Evolutionary conservation across 768 basidiomycete genomes (phyloP).

Genomic region (Mrakia hoshinonis): DNA sequence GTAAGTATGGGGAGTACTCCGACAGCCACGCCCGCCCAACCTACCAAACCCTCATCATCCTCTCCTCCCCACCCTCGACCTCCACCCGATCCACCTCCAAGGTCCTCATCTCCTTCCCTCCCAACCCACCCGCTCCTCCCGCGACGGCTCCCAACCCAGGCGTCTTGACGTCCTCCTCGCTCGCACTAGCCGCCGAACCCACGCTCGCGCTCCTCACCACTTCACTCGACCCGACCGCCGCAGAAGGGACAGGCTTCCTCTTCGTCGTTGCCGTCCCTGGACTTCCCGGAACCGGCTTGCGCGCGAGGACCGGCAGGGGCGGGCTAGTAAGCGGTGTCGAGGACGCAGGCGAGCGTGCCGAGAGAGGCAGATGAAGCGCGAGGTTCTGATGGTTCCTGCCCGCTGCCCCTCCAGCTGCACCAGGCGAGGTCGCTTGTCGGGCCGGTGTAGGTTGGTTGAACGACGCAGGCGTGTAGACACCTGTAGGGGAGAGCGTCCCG

Average conservation of each 20-base stretch:
- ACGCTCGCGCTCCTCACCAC: background rate
- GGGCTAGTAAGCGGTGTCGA: background rate
- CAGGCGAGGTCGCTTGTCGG: background rate
- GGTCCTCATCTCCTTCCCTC: background rate
- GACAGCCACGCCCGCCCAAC: background rate
- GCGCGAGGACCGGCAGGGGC: background rate
- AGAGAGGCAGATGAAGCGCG: background rate
- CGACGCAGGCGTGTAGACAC: background rate
- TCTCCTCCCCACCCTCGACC: background rate
- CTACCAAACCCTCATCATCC: background rate
- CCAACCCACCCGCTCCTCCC: background rate
- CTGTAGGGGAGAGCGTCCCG: background rate
- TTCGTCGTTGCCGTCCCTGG: background rate
- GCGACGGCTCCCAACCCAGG: background rate
- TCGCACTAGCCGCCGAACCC: too few species aligned
- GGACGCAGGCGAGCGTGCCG: background rate
- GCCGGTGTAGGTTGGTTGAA: background rate
- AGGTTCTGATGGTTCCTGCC: background rate
- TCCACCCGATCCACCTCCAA: conserved; percentile 1
- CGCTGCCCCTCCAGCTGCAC: background rate
- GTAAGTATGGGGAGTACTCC: too few species aligned
- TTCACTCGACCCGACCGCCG: background rate
- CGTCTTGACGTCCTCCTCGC: background rate
- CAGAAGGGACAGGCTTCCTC: background rate
- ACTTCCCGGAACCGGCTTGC: background rate